These are phyloP conservation scores for Ustilago bromivora DNA, from an alignment of 1,284 basidiomycete genomes.

Conservation along the genomic window DNA sequence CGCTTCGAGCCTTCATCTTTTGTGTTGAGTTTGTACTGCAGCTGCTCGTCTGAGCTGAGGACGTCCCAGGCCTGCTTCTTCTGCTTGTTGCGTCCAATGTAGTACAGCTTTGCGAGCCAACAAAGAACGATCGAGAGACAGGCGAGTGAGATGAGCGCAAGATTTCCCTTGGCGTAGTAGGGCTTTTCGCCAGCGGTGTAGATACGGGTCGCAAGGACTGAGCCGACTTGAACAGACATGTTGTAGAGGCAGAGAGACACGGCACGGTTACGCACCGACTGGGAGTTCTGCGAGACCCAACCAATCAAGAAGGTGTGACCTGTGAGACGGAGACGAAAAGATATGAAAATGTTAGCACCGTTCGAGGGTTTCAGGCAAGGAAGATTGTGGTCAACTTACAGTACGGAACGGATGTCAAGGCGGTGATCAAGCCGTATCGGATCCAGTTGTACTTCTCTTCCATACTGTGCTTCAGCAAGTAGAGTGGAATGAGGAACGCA, in stretches of 20 bases:
- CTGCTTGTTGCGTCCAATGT: conserved; percentile 44
- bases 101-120: conserved; percentile 51
- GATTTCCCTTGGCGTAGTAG: conserved; percentile 51
- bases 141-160: conserved; percentile 33
- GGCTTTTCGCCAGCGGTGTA: conserved; percentile 55
- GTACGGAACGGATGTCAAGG: conserved; percentile 44
- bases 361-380: neutral
- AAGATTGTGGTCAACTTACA: conserved; percentile 18
- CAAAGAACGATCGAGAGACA: conserved; percentile 36
- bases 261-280: conserved; percentile 51
- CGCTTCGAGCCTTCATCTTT: conserved; percentile 48
- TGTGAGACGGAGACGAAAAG: neutral
- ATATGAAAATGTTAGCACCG: neutral
- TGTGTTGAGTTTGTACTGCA: conserved; percentile 47
- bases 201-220: conserved; percentile 46
- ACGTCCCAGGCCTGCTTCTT: conserved; percentile 36
- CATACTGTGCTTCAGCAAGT: conserved; percentile 24
- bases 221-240: conserved; percentile 56
- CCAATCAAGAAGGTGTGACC: conserved; percentile 44
- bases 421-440: conserved; percentile 43
- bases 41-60: conserved; percentile 32
- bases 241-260: conserved; percentile 54
- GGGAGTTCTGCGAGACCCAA: conserved; percentile 37
- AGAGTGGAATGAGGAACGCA: conserved; percentile 35
- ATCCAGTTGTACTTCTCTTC: conserved; percentile 32